Base-by-base conservation (phyloP, 2,329 filamentous ascomycete genomes). In the Periglandula ipomoeae region DNA sequence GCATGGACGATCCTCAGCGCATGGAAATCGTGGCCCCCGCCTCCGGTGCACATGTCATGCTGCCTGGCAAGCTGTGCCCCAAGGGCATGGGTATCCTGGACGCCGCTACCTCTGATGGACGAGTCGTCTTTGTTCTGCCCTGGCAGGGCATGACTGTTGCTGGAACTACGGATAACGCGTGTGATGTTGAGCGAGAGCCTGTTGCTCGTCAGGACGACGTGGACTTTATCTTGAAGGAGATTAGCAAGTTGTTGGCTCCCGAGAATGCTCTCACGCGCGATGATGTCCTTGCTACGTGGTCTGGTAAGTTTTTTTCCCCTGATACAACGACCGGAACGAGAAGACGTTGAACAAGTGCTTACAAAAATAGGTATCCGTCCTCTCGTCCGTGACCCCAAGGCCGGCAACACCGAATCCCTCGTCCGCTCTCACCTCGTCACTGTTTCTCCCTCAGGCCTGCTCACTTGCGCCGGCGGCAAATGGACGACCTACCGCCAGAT, bases 401-500 rank as follows among this genome's bases (percentile, higher is more conserved):
- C 86, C 54, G 82, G 83, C 67, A 89, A 87, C 63, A 90, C 87
- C 19, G 84, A 91, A 65, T 87, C 87, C 45, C 80, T 91, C 44
- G 87, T 93, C 50, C 85, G 87, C 56, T 90, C 85, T 68, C 87
- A 93, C 62, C 75, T 93, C 46, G 78, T 91, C 56, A 85, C 85
- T 46, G 78, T 85, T 38, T 90, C 87, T 19, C 67, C 78, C 5
- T 86, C 85, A 1, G 87, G 86, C 13, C 76, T 93, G 15, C 70
- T 93, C 56, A 91, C 87, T 46, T 89, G 86, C 65, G 85, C 86
- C 30, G 87, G 87, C 57, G 87, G 87, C 53, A 93, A 91, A 69
- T 91, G 87, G 87, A 93, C 87, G 5, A 93, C 87, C 10, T 93
- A 91, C 69, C 84, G 87, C 48, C 85, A 90, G 63, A 93, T 93